Conservation (phyloP, 75 land plant species). For the Ceratopteris richardii region DNA sequence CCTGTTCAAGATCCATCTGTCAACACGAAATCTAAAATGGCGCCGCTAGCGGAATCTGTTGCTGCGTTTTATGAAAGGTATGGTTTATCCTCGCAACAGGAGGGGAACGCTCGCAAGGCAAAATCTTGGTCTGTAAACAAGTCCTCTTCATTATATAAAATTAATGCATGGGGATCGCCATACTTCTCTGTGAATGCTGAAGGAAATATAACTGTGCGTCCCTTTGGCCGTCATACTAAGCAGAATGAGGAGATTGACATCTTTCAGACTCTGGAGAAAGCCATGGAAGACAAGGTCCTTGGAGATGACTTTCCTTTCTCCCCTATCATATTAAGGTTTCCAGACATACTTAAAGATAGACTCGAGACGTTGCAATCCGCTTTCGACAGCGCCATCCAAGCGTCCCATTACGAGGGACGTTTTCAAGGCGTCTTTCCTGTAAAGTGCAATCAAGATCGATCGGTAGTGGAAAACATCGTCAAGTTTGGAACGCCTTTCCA, state of each 20-base stretch:
- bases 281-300: conserved; percentile 23
- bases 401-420: conserved; percentile 38
- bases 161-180: conserved; percentile 81
- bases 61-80: no score
- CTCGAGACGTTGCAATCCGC: conserved; percentile 69
- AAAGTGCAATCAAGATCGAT: conserved; percentile 90
- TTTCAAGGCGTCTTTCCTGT: conserved; percentile 96
- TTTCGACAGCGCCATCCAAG: conserved; percentile 52
- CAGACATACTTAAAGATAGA: conserved; percentile 68
- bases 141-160: conserved; percentile 46
- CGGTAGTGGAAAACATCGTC: conserved; percentile 78
- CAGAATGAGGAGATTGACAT: conserved; percentile 73
- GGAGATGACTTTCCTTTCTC: conserved; percentile 49
- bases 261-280: conserved; percentile 55
- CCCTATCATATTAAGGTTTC: conserved; percentile 70
- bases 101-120: no score
- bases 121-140: conserved; percentile 35
- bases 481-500: conserved; percentile 42
- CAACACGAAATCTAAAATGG: no score
- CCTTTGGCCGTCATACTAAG: conserved; percentile 46
- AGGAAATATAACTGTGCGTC: conserved; percentile 62
- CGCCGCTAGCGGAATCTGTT: no score
- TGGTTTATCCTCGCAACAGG: no score
- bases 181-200: conserved; percentile 61
- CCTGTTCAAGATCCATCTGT: no score